Evolutionary conservation across 306 rosid genomes (phyloP), one percentile per base, ranked within the genome.

Genomic region (Cyamopsis tetragonoloba): DNA sequence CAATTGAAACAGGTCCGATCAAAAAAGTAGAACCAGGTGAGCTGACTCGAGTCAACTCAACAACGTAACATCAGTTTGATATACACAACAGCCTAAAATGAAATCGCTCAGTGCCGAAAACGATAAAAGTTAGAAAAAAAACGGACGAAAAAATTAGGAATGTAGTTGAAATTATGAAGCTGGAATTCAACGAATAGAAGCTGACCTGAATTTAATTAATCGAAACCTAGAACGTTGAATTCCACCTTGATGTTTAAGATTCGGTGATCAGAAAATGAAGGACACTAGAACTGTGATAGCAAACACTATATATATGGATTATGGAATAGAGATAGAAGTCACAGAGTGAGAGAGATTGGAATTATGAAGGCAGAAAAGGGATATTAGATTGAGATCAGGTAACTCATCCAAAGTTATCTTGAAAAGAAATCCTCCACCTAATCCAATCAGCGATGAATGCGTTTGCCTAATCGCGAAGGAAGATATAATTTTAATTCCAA

Each of bases 31-130:
- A n/a, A n/a, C n/a, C n/a, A 19, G 7, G 4, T 22, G 30, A 49
- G 56, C 10, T 53, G 37, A 53, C 37, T n/a, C 4, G 17, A 62
- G 74, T 74, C 83, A 79, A 68, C 56, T 43, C 61, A 57, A 51
- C 31, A n/a, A 50, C 34, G 32, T 50, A 26, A 9, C 51, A 20
- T 9, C 23, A 34, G 20, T 46, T 55, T 4, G 3, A n/a, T n/a
- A n/a, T n/a, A n/a, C n/a, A n/a, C 31, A 49, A 49, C 6, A 11
- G 58, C 35, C 6, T 7, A 56, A 43, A 24, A 31, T 30, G 12
- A 19, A 5, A 42, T n/a, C n/a, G n/a, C n/a, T n/a, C n/a, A n/a
- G n/a, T n/a, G n/a, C n/a, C n/a, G n/a, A n/a, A n/a, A n/a, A n/a
- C n/a, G n/a, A 1, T 7, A 0, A 19, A 42, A 4, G 14, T 6